These are phyloP conservation scores for Rhizopus arrhizus DNA, from an alignment of 371 early-diverging fungal species.

Conservation along the genomic window DNA sequence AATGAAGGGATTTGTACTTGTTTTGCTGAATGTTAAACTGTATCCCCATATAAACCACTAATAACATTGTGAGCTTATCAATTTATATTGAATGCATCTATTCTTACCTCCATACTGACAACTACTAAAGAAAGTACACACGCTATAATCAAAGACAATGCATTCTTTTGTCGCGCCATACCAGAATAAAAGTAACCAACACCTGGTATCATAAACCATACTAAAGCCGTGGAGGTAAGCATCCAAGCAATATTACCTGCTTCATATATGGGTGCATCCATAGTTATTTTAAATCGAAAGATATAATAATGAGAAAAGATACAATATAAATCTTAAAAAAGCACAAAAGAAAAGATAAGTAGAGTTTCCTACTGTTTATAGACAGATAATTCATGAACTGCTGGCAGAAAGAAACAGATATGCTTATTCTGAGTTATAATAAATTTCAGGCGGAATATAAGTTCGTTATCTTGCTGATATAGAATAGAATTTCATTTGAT, in stretches of 20 bases:
- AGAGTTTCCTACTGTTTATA: no score
- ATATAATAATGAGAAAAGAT: no score
- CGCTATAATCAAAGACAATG: constrained; percentile 73
- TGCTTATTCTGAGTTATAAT: no score
- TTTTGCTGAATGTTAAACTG: constrained; percentile 78
- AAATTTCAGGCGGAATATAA: no score
- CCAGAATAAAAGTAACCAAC: constrained; percentile 92
- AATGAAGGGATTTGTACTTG: constrained; percentile 74
- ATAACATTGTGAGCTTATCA: background rate
- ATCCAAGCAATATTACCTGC: constrained; percentile 76
- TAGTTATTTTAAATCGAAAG: background rate
- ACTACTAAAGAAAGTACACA: constrained; percentile 69
- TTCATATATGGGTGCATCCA: constrained; percentile 35
- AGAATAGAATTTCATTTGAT: no score
- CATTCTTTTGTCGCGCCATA: constrained; percentile 83
- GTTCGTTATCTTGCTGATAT: no score
- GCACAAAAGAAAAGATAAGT: no score
- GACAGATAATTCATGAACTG: no score
- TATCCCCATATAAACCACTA: constrained; percentile 89
- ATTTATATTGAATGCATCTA: background rate
- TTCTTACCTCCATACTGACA: constrained; percentile 56
- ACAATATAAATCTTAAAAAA: no score
- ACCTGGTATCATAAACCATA: constrained; percentile 86
- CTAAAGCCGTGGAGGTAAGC: constrained; percentile 69
- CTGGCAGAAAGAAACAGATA: no score